phyloP scores from a whole-genome alignment of 169 alveolate species.

The Babesia ovis region DNA sequence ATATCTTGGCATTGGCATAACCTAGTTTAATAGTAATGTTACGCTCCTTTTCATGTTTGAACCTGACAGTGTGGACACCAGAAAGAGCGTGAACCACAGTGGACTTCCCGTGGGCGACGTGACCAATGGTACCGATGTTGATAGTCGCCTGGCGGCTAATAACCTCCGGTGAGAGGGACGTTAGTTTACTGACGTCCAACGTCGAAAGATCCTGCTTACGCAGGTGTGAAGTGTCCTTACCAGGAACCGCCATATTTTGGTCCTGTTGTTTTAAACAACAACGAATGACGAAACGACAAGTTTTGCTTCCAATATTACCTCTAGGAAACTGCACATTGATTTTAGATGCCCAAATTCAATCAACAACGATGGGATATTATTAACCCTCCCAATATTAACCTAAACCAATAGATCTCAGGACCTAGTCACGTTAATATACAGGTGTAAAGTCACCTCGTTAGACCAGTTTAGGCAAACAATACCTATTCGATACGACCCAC shows the following conservation, averaged over 20 bases:
- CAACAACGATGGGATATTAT: no score
- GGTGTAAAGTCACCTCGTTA: no score
- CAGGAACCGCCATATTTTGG: conserved; percentile 1
- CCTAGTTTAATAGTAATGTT: conserved; percentile 98
- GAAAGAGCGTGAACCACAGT: conserved; percentile 97
- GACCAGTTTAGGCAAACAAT: no score
- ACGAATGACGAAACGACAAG: neutral
- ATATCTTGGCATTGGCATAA: conserved; percentile 99
- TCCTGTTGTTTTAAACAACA: neutral
- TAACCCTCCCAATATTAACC: no score
- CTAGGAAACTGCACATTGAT: neutral
- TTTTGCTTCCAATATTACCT: neutral
- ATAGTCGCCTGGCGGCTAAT: conserved; percentile 98
- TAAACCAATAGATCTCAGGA: no score
- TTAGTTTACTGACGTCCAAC: conserved; percentile 86
- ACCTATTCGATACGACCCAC: no score
- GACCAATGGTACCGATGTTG: conserved; percentile 99
- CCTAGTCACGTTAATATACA: no score
- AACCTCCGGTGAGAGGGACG: conserved; percentile 98
- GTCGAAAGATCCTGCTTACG: conserved; percentile 79
- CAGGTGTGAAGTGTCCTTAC: conserved; percentile 38
- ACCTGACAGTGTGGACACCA: conserved; percentile 95
- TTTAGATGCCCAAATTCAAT: neutral
- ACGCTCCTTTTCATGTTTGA: conserved; percentile 93
- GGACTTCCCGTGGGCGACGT: conserved; percentile 99